Conservation (phyloP, 176 grass and related monocot genomes). For the Oryza punctata region DNA sequence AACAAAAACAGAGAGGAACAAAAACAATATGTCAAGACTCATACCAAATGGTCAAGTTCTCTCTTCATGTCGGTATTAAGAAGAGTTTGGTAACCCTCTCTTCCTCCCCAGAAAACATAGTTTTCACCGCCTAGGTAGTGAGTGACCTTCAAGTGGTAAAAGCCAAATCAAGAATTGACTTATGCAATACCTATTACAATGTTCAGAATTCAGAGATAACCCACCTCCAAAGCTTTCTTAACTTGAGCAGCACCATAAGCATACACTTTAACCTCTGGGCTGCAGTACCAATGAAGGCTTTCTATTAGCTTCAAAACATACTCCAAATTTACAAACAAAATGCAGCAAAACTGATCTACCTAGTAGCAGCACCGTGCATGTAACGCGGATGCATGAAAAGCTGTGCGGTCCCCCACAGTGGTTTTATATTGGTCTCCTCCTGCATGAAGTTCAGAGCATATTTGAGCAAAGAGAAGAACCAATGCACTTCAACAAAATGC, state of each 20-base stretch:
- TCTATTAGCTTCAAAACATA: constrained; percentile 14
- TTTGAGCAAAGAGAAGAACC: constrained; percentile 11
- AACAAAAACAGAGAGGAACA: constrained; percentile 14
- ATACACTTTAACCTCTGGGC: constrained; percentile 62
- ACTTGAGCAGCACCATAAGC: constrained; percentile 98
- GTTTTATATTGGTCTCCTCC: constrained; percentile 70
- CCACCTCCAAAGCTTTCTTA: constrained; percentile 94
- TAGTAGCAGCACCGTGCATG: constrained; percentile 97
- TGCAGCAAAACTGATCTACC: constrained; percentile 38
- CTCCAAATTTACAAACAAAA: not conserved
- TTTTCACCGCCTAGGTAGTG: constrained; percentile 97
- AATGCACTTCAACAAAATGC: not conserved
- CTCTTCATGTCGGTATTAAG: constrained; percentile 95
- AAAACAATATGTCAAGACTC: not conserved
- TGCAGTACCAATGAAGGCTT: constrained; percentile 27
- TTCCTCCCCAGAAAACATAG: constrained; percentile 96
- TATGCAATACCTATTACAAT: not conserved
- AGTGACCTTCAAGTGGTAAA: constrained; percentile 60
- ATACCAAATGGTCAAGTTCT: constrained; percentile 96
- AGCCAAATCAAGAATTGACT: constrained; percentile 22
- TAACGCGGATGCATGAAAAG: constrained; percentile 87
- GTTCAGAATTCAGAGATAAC: constrained; percentile 12
- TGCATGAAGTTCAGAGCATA: constrained; percentile 29
- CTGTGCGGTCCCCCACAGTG: constrained; percentile 87
- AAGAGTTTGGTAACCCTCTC: constrained; percentile 96